Base-by-base conservation (phyloP, 2,329 filamentous ascomycete genomes). In the Neobulgaria alba region DNA sequence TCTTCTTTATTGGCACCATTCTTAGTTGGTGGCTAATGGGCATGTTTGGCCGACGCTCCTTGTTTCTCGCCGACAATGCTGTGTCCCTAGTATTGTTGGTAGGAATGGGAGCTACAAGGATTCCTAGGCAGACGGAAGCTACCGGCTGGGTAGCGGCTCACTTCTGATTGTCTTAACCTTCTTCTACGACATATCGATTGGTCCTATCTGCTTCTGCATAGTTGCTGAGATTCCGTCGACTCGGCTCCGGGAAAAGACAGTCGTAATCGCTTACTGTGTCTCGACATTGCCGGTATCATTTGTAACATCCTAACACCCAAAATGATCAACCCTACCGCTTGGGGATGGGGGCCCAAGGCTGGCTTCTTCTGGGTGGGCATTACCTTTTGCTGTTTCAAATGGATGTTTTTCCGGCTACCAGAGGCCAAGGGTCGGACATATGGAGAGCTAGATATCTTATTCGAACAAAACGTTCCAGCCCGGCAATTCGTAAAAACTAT, bases 331-430 rank as follows among this genome's bases (percentile, higher is more conserved):
- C 86, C 87, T 0, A 72, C 69, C 1, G 83, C 79, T 0, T 94
- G 88, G 87, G 69, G 90, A 62, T 94, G 87, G 87, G 71, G 77
- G 47, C 90, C 89, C 63, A 89, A 74, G 55, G 75, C 86, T 1
- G 86, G 86, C 21, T 92, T 93, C 65, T 92, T 94, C 68, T 94
- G 86, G 86, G 72, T 72, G 67, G 85, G 75, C 0, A 77, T 85
- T 42, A 89, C 84, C 66, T 86, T 87, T 65, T 63, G 79, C 41
- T 92, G 85, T 65, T 77, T 89, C 54, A 65, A 92, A 12, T 94
- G 90, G 64, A 82, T 82, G 0, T 89, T 76, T 58, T 88, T 87
- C 68, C 74, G 83, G n/a, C 69, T 89, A 0, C 87, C 86, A 0
- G 86, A 94, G 58, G 85, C 87, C 0, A 69, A 68, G 3, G 19